These are phyloP conservation scores for Claviceps capensis DNA, from an alignment of 2,329 filamentous ascomycete genomes.

Conservation along the genomic window DNA sequence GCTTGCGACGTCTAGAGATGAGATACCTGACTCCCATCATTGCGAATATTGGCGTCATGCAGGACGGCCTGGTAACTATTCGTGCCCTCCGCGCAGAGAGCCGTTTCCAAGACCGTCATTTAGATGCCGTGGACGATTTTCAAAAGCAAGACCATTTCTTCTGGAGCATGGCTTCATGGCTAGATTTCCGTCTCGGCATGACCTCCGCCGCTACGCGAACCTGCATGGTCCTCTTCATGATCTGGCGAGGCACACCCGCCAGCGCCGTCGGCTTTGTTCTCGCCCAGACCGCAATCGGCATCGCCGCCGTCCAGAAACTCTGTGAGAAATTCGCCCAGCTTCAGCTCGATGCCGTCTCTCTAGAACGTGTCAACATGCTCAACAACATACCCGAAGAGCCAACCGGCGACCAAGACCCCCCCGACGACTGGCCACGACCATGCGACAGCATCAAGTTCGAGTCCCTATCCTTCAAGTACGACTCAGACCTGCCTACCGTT, in stretches of 20 bases:
- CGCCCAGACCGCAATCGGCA: slow-evolving; percentile 31
- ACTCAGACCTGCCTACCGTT: slow-evolving; percentile 61
- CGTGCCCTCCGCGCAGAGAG: slow-evolving; percentile 67
- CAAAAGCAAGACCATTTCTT: slow-evolving; percentile 96
- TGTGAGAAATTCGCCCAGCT: slow-evolving; percentile 73
- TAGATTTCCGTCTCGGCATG: slow-evolving; percentile 56
- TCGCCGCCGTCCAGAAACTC: slow-evolving; percentile 32
- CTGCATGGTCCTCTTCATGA: slow-evolving; percentile 56
- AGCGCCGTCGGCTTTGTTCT: slow-evolving; percentile 77
- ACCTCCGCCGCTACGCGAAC: slow-evolving; percentile 59
- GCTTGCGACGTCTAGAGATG: slow-evolving; percentile 74
- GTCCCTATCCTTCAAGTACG: slow-evolving; percentile 66
- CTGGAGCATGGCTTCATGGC: slow-evolving; percentile 77
- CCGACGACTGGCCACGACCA: slow-evolving; percentile 63
- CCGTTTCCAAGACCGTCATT: slow-evolving; percentile 68
- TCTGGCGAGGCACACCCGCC: slow-evolving; percentile 60
- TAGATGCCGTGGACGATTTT: slow-evolving; percentile 72
- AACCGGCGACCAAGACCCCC: slow-evolving; percentile 51
- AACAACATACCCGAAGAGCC: slow-evolving; percentile 66
- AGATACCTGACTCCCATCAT: slow-evolving; percentile 78
- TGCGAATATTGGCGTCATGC: slow-evolving; percentile 80
- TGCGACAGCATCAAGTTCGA: slow-evolving; percentile 63
- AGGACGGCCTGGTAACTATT: slow-evolving; percentile 77
- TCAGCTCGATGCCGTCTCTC: slow-evolving; percentile 84
- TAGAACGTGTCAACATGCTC: slow-evolving; percentile 75